Base-by-base conservation (phyloP, 129 eudicot genomes). In the Heracleum sosnowskyi region DNA sequence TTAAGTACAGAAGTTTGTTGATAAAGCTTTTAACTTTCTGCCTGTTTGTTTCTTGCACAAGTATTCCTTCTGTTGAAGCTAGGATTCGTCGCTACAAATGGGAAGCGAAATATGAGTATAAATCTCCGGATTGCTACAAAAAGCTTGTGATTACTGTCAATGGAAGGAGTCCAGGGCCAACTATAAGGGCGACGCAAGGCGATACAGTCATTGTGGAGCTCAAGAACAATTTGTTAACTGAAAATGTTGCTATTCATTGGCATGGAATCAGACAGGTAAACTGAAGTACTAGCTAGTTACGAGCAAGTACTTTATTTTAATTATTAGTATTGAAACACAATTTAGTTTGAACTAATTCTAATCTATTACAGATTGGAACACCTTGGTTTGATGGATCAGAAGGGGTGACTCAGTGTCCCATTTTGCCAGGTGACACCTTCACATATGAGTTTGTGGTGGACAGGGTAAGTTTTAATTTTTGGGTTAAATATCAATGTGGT, bases 321-420 rank as follows among this genome's bases (percentile, higher is more conserved):
- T 16, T 17, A 3, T 49, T 49, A 17, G 4, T 4, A 16, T 55
- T 55, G 0, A 55, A n/a, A 57, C 13, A 10, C 2, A 36, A 42
- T n/a, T n/a, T 11, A 5, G 12, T 60, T 8, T 26, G 15, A 60
- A 10, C 68, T 11, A 4, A 11, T 36, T 8, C 1, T 26, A 1
- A 3, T 13, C 41, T 2, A 20, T 31, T 80, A 31, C 85, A 93
- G 97, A 86, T 82, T 76, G 97, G 97, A 71, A 87, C 89, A 42
- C 95, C 97, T 36, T 91, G 98, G 98, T 79, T 76, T 73, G 97
- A 91, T 82, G 97, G 98, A 85, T 87, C 97, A 11, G 97, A 88
- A 84, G 95, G 91, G 41, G 95, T 93, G 64, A 82, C 93, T 4
- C 98, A 93, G 36, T 91, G 98, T 77, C 97, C 98, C 16, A 85